Evolutionary conservation across 495 filamentous ascomycete genomes (phyloP).

Genomic region (Penicillium taxi): DNA sequence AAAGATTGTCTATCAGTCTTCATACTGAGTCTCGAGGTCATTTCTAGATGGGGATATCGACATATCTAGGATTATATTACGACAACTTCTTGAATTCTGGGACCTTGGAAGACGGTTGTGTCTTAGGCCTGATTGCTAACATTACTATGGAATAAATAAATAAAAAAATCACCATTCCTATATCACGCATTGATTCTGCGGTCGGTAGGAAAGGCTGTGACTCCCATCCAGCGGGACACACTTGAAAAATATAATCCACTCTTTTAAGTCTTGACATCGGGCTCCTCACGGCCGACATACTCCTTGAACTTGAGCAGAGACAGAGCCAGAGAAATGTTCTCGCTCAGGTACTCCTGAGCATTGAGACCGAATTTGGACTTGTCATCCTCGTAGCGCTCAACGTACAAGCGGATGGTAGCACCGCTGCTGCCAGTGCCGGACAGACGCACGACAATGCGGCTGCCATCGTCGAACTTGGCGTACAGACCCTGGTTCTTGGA

Average conservation of each 20-base stretch:
- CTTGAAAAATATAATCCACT: conserved; percentile 3
- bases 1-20: too few species aligned
- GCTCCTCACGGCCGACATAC: conserved; percentile 80
- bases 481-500: conserved; percentile 94
- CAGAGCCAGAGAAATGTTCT: conserved; percentile 76
- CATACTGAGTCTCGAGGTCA: too few species aligned
- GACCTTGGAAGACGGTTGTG: too few species aligned
- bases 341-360: conserved; percentile 90
- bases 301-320: conserved; percentile 83
- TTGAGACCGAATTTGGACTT: conserved; percentile 61
- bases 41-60: too few species aligned
- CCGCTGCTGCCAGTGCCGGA: conserved; percentile 92
- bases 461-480: conserved; percentile 89
- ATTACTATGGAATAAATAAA: too few species aligned
- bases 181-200: conserved; percentile 10
- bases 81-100: too few species aligned
- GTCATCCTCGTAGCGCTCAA: conserved; percentile 85
- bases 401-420: conserved; percentile 91
- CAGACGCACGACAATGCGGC: conserved; percentile 85
- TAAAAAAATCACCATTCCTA: conserved; percentile 7
- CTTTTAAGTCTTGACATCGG: conserved; percentile 83
- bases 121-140: too few species aligned
- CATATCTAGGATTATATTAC: too few species aligned
- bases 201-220: conserved; percentile 16
- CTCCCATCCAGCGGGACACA: conserved; percentile 25